These are phyloP conservation scores for Neospermospora avenae DNA, from an alignment of 2,329 filamentous ascomycete genomes.

Conservation along the genomic window DNA sequence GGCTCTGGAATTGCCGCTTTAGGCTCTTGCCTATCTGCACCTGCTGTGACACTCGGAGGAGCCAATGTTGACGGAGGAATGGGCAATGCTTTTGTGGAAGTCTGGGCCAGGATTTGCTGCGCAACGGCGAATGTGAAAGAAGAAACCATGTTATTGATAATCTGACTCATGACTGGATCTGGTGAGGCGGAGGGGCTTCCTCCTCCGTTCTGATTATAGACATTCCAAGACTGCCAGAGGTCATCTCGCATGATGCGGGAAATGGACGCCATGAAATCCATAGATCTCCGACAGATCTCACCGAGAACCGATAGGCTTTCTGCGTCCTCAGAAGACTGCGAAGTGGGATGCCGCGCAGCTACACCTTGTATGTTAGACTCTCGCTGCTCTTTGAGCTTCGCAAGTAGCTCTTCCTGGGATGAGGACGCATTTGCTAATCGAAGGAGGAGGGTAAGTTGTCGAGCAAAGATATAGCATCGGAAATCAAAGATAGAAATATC, in stretches of 20 bases:
- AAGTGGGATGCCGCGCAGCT: constrained; percentile 48
- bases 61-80: constrained; percentile 59
- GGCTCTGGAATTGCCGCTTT: constrained; percentile 63
- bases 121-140: constrained; percentile 77
- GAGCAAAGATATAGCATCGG: constrained; percentile 85
- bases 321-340: constrained; percentile 51
- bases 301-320: constrained; percentile 80
- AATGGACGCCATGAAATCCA: constrained; percentile 79
- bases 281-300: constrained; percentile 77
- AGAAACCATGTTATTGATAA: constrained; percentile 70
- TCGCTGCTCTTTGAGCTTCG: constrained; percentile 60
- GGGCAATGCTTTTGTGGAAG: constrained; percentile 63
- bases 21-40: constrained; percentile 49
- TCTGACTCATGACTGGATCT: constrained; percentile 43
- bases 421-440: constrained; percentile 74
- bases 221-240: constrained; percentile 57
- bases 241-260: constrained; percentile 79
- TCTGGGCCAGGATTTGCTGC: constrained; percentile 74
- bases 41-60: constrained; percentile 27
- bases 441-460: constrained; percentile 79
- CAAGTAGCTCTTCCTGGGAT: constrained; percentile 58
- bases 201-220: constrained; percentile 22
- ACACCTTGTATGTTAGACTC: constrained; percentile 56
- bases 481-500: constrained; percentile 97
- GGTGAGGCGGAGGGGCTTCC: constrained; percentile 30